Percentiles rank a stretch among this genome's conserved stretches.
phyloP scores from a whole-genome alignment of 228 moss, liverwort and hornwort genomes.

The Sphagnum magellanicum region DNA sequence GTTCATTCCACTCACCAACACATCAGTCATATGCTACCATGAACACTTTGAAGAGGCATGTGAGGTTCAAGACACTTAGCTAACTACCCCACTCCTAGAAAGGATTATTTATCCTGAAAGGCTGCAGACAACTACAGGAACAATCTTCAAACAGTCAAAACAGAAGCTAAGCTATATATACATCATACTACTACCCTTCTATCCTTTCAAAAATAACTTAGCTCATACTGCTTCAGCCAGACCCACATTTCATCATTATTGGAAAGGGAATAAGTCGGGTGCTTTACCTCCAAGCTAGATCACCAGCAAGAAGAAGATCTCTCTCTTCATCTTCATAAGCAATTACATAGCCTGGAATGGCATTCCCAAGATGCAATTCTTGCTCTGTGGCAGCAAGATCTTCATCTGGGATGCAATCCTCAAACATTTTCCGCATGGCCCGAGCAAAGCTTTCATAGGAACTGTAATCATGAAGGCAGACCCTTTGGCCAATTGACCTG shows the following conservation, averaged over 20 bases:
- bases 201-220: background rate
- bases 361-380: slow-evolving; percentile 31
- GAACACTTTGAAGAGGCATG: background rate
- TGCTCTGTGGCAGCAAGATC: slow-evolving; percentile 17
- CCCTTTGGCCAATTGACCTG: slow-evolving; percentile 29
- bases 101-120: background rate
- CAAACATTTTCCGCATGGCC: slow-evolving; percentile 33
- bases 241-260: background rate
- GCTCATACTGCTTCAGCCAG: background rate
- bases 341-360: slow-evolving; percentile 48
- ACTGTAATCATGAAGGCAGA: slow-evolving; percentile 33
- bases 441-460: slow-evolving; percentile 40
- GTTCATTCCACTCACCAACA: slow-evolving; percentile 1
- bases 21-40: background rate
- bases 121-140: background rate
- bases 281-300: slow-evolving; percentile 54
- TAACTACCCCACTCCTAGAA: background rate
- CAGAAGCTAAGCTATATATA: background rate
- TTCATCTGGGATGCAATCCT: slow-evolving; percentile 18
- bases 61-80: background rate
- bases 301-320: slow-evolving; percentile 50
- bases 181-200: background rate
- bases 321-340: slow-evolving; percentile 59
- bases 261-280: background rate
- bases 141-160: background rate